Conservation (phyloP, 768 basidiomycete genomes). For the Lentinus brumalis region DNA sequence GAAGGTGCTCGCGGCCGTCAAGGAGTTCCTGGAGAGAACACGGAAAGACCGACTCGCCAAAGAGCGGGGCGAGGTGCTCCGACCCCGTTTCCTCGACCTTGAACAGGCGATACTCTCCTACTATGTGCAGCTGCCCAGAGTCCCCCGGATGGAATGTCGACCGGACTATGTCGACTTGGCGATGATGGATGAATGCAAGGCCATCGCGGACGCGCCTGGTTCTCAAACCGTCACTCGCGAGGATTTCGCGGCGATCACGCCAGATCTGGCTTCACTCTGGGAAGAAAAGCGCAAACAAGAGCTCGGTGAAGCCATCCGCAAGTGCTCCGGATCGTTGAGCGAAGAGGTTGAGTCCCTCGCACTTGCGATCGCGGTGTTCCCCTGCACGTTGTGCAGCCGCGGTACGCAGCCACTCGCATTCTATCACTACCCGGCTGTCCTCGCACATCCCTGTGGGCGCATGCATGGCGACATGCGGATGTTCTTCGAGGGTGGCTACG, state of each 20-base stretch:
- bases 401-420: not conserved
- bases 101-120: not conserved
- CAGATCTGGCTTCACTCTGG: not conserved
- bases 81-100: not conserved
- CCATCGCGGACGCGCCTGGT: not conserved
- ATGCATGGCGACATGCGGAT: not conserved
- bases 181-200: not conserved
- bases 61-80: not conserved
- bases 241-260: not conserved
- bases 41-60: not conserved
- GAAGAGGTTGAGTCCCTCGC: slow-evolving; percentile 84
- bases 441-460: not conserved
- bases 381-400: not conserved
- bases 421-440: not conserved
- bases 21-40: not conserved
- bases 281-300: not conserved
- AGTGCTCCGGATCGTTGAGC: slow-evolving; percentile 44
- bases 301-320: not conserved
- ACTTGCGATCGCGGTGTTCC: slow-evolving; percentile 55
- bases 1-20: not conserved
- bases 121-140: not conserved
- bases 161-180: slow-evolving; percentile 5
- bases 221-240: not conserved
- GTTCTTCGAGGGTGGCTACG: not conserved
- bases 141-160: not conserved